Evolutionary conservation across 768 basidiomycete genomes (phyloP).

Genomic region (Russula sp.): DNA sequence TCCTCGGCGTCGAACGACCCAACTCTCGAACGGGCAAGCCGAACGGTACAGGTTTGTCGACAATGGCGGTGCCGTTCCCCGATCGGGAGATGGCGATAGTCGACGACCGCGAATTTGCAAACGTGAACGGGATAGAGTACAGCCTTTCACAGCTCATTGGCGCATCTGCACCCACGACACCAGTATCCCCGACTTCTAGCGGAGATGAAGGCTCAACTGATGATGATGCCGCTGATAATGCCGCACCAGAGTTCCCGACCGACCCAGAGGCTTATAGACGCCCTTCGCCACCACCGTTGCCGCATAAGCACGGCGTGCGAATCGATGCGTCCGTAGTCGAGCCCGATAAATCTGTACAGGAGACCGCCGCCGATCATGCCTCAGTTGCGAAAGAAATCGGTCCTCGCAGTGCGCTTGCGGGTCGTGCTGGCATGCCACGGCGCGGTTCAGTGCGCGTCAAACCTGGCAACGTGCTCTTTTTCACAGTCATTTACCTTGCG

Average conservation of each 20-base stretch:
- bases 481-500: constrained; percentile 94
- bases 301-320: constrained; percentile 58
- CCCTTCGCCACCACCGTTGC: constrained; percentile 34
- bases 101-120: constrained; percentile 87
- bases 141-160: constrained; percentile 89
- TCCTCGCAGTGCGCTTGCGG: constrained; percentile 43
- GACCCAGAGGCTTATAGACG: constrained; percentile 25
- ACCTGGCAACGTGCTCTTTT: constrained; percentile 83
- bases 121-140: constrained; percentile 96
- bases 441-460: constrained; percentile 44
- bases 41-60: constrained; percentile 23
- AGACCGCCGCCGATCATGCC: constrained; percentile 62
- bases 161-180: constrained; percentile 40
- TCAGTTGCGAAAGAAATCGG: constrained; percentile 75
- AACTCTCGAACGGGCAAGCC: constrained; percentile 39
- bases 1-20: constrained; percentile 72
- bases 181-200: constrained; percentile 35
- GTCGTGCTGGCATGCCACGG: constrained; percentile 41
- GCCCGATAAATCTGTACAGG: constrained; percentile 49
- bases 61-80: constrained; percentile 41
- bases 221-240: neutral
- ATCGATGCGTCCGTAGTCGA: constrained; percentile 74
- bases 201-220: constrained; percentile 28
- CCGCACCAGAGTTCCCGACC: constrained; percentile 28
- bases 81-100: constrained; percentile 58